These are phyloP conservation scores for Inga oerstediana DNA, from an alignment of 306 rosid species.

Conservation along the genomic window DNA sequence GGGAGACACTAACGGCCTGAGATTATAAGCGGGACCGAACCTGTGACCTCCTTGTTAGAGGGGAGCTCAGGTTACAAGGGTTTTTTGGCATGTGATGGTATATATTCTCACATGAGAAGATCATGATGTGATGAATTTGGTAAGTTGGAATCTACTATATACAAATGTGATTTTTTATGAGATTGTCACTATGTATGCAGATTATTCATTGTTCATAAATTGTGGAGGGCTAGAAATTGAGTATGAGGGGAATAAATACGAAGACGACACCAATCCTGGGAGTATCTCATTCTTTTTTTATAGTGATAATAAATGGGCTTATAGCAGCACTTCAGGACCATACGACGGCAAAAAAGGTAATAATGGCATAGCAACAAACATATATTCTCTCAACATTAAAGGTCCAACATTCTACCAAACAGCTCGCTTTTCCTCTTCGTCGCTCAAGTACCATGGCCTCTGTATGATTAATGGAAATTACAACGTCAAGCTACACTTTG, in stretches of 20 bases:
- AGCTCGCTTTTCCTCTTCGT: slow-evolving; percentile 3
- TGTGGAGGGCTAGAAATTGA: slow-evolving; percentile 46
- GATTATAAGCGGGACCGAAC: no score
- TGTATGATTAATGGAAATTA: slow-evolving; percentile 69
- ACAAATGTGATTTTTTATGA: neutral
- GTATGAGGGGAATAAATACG: slow-evolving; percentile 44
- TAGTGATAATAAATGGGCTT: slow-evolving; percentile 53
- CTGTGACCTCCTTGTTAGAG: no score
- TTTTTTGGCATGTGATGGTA: no score
- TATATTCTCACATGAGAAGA: no score
- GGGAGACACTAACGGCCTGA: no score
- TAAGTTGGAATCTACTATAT: neutral
- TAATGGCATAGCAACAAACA: no score
- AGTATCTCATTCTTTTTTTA: slow-evolving; percentile 40
- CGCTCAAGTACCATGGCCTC: slow-evolving; percentile 73
- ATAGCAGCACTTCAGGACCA: slow-evolving; percentile 49
- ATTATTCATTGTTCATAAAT: slow-evolving; percentile 31
- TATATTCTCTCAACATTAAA: neutral
- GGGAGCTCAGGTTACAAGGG: no score
- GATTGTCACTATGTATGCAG: slow-evolving; percentile 30
- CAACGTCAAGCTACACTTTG: slow-evolving; percentile 72
- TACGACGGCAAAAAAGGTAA: no score
- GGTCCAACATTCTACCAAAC: neutral
- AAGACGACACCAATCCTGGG: slow-evolving; percentile 34
- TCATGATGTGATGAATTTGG: neutral